phyloP scores from a whole-genome alignment of 371 early-diverging fungal genomes.

The Rhizomucor miehei region DNA sequence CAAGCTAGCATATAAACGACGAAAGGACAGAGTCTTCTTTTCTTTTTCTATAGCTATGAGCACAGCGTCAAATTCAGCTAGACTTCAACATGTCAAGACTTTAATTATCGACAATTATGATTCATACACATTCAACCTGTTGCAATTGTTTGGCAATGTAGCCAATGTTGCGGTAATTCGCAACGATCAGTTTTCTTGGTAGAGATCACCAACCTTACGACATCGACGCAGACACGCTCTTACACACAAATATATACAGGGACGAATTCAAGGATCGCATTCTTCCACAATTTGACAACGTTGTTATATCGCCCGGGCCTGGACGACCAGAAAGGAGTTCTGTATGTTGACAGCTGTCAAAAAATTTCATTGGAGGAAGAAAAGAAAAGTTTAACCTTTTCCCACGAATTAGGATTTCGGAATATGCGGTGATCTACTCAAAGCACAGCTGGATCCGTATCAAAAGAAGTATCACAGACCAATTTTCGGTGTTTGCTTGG shows the following conservation, averaged over 20 bases:
- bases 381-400: neutral
- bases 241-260: conserved; percentile 37
- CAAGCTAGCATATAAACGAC: too few relatives aligned
- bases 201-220: conserved; percentile 8
- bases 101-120: conserved; percentile 96
- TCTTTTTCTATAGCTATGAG: too few relatives aligned
- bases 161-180: conserved; percentile 75
- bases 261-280: conserved; percentile 49
- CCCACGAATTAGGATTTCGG: conserved; percentile 74
- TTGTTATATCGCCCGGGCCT: conserved; percentile 94
- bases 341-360: conserved; percentile 11
- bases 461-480: conserved; percentile 54
- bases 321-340: conserved; percentile 64
- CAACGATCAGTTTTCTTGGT: conserved; percentile 90
- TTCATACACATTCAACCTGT: conserved; percentile 93
- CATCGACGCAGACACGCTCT: too few relatives aligned
- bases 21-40: too few relatives aligned
- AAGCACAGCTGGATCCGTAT: conserved; percentile 39
- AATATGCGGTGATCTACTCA: conserved; percentile 66
- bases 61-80: too few relatives aligned
- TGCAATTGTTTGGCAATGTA: conserved; percentile 62
- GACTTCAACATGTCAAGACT: conserved; percentile 25
- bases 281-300: conserved; percentile 82
- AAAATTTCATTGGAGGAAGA: neutral
- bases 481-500: conserved; percentile 97